phyloP scores from a whole-genome alignment of 495 filamentous ascomycete species.

The Podospora pseudopauciseta region DNA sequence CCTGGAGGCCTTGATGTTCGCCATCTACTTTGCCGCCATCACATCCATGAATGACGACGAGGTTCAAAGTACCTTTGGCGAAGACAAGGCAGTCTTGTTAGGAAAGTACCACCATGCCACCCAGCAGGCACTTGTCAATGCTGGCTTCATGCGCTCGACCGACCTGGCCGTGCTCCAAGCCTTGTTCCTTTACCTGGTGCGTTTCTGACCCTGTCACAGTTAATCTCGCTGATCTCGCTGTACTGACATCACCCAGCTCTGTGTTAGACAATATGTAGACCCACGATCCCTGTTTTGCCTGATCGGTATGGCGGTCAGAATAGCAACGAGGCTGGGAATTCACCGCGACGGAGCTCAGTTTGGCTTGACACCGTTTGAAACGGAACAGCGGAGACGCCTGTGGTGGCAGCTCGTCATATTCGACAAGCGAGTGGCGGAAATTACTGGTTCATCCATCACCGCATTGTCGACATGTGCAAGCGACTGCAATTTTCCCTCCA shows the following conservation, averaged over 20 bases:
- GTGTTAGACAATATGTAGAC: constrained; percentile 45
- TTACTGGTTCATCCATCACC: constrained; percentile 61
- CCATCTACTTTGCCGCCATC: constrained; percentile 53
- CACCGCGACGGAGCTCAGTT: constrained; percentile 62
- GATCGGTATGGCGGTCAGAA: constrained; percentile 62
- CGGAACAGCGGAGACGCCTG: constrained; percentile 62
- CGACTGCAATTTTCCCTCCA: constrained; percentile 50
- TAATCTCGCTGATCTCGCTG: constrained; percentile 4
- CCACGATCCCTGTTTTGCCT: constrained; percentile 50
- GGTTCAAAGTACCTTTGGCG: constrained; percentile 47
- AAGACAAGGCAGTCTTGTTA: constrained; percentile 43
- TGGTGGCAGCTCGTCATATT: constrained; percentile 71
- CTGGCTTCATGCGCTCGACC: constrained; percentile 53
- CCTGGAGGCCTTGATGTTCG: constrained; percentile 54
- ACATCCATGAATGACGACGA: constrained; percentile 51
- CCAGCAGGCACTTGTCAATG: constrained; percentile 56
- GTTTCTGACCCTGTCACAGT: constrained; percentile 6
- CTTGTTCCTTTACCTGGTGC: constrained; percentile 53
- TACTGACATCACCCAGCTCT: constrained; percentile 36
- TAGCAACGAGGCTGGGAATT: constrained; percentile 64
- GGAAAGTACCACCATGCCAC: constrained; percentile 47
- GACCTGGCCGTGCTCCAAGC: constrained; percentile 55
- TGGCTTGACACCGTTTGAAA: constrained; percentile 62
- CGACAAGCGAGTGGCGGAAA: constrained; percentile 60
- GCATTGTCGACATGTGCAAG: constrained; percentile 46